Percentiles rank a stretch among this genome's conserved stretches.
phyloP scores from a whole-genome alignment of 768 basidiomycete species.

The Boletus vermiculosoides region DNA sequence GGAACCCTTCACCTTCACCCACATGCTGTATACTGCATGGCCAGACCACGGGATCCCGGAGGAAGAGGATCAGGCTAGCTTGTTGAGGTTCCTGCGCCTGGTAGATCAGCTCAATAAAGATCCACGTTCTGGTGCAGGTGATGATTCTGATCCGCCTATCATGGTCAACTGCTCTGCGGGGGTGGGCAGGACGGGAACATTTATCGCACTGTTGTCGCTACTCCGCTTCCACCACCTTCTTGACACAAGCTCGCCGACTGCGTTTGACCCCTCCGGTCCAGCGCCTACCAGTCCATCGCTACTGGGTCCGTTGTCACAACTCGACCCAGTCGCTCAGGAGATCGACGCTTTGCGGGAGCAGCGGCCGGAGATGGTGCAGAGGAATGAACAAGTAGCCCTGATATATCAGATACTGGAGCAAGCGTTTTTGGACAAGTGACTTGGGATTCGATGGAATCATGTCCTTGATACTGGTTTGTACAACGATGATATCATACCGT shows the following conservation, averaged over 20 bases:
- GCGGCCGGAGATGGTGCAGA: constrained; percentile 79
- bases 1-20: constrained; percentile 55
- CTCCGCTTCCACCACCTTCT: constrained; percentile 60
- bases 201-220: constrained; percentile 77
- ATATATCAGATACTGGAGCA: constrained; percentile 59
- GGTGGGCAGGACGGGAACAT: constrained; percentile 83
- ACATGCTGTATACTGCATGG: constrained; percentile 75
- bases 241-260: constrained; percentile 26
- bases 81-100: constrained; percentile 62
- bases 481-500: not conserved
- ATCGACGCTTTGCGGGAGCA: constrained; percentile 80
- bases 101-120: constrained; percentile 63
- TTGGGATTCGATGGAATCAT: not conserved
- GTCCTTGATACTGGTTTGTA: not conserved
- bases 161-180: constrained; percentile 87
- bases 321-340: constrained; percentile 64
- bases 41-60: constrained; percentile 84
- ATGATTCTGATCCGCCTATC: constrained; percentile 68
- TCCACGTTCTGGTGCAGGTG: constrained; percentile 20
- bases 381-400: constrained; percentile 58
- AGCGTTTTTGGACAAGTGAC: constrained; percentile 21
- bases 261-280: constrained; percentile 23
- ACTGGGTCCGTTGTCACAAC: constrained; percentile 54
- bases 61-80: constrained; percentile 52
- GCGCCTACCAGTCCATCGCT: constrained; percentile 44